These are phyloP conservation scores for Nicotiana noctiflora DNA, from an alignment of 257 asterid genomes.

Conservation along the genomic window DNA sequence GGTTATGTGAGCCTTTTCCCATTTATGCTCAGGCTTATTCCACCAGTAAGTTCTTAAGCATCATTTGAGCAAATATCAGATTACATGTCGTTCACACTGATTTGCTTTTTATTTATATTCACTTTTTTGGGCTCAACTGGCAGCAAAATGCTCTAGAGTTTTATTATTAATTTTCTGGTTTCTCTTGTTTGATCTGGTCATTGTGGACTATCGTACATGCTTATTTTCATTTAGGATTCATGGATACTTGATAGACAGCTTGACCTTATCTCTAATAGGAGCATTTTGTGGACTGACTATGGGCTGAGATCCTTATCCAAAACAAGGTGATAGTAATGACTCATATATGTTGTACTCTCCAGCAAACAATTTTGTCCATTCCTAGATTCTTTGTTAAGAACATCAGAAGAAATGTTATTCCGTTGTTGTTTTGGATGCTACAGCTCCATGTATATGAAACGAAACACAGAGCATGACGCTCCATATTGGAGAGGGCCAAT, in stretches of 20 bases:
- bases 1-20: slow-evolving; percentile 99
- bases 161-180: not conserved
- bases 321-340: slow-evolving; percentile 52
- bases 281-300: slow-evolving; percentile 74
- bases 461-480: slow-evolving; percentile 90
- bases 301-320: slow-evolving; percentile 92
- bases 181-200: not conserved
- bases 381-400: not conserved
- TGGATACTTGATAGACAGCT: slow-evolving; percentile 80
- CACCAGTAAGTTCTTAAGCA: slow-evolving; percentile 65
- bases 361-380: no score
- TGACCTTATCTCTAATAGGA: slow-evolving; percentile 71
- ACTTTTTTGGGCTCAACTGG: not conserved
- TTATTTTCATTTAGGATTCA: slow-evolving; percentile 42
- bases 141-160: not conserved
- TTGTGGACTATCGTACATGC: not conserved
- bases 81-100: not conserved
- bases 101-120: not conserved
- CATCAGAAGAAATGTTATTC: not conserved
- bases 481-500: slow-evolving; percentile 99
- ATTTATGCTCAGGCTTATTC: slow-evolving; percentile 82
- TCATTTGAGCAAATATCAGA: not conserved
- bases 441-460: slow-evolving; percentile 92
- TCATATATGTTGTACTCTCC: not conserved
- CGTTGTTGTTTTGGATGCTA: not conserved